A percentile compares a stretch with the other conserved stretches of the same genome.
These are phyloP conservation scores for Boletus eberwhitei DNA, from an alignment of 768 basidiomycete genomes.

Conservation along the genomic window DNA sequence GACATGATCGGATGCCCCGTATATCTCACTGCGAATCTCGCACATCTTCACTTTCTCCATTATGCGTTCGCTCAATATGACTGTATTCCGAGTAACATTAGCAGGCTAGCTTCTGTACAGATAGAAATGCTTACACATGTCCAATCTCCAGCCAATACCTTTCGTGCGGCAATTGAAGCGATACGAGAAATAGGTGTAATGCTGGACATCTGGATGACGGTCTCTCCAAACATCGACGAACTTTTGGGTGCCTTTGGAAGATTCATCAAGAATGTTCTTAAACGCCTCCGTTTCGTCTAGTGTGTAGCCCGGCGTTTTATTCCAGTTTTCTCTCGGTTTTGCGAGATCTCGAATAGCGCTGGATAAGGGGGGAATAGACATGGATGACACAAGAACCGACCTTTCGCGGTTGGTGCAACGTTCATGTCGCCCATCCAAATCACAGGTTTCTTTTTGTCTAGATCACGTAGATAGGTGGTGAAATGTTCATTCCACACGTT, in stretches of 20 bases:
- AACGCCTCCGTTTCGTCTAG: slow-evolving; percentile 77
- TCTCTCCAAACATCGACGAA: slow-evolving; percentile 83
- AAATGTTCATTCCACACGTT: slow-evolving; percentile 80
- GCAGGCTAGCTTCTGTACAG: not conserved
- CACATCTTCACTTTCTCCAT: slow-evolving; percentile 67
- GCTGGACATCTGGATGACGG: slow-evolving; percentile 60
- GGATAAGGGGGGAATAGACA: not conserved
- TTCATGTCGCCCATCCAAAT: slow-evolving; percentile 90
- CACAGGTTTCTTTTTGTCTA: slow-evolving; percentile 78
- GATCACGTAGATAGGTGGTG: slow-evolving; percentile 61
- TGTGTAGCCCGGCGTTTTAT: slow-evolving; percentile 84
- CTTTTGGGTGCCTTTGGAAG: slow-evolving; percentile 35
- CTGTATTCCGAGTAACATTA: slow-evolving; percentile 35
- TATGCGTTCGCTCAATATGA: slow-evolving; percentile 72
- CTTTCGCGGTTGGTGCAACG: slow-evolving; percentile 74
- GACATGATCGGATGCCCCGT: slow-evolving; percentile 84
- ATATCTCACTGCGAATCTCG: slow-evolving; percentile 82
- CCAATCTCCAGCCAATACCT: slow-evolving; percentile 84
- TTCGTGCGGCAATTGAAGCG: slow-evolving; percentile 77
- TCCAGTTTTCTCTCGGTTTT: slow-evolving; percentile 75
- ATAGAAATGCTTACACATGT: slow-evolving; percentile 60
- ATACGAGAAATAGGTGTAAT: slow-evolving; percentile 85
- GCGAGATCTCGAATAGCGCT: slow-evolving; percentile 49
- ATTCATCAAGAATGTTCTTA: slow-evolving; percentile 54
- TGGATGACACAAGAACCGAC: slow-evolving; percentile 32